phyloP scores from a whole-genome alignment of 495 filamentous ascomycete species.

The Penicillium simplicissimum region DNA sequence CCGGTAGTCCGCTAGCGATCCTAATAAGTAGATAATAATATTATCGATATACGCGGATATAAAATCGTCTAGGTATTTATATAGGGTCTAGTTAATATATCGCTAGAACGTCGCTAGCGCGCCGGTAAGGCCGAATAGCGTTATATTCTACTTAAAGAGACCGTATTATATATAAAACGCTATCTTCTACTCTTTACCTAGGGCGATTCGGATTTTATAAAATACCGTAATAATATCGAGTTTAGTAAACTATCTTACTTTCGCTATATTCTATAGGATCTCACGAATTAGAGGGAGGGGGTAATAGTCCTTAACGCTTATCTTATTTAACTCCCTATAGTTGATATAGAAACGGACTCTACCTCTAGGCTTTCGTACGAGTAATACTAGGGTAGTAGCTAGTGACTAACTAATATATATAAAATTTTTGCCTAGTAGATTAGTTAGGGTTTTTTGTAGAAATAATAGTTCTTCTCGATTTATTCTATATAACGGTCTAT shows the following conservation, averaged over 20 bases:
- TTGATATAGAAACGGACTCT: neutral
- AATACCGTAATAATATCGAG: neutral
- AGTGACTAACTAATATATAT: neutral
- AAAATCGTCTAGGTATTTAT: neutral
- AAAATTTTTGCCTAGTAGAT: neutral
- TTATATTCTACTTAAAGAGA: neutral
- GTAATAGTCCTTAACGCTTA: neutral
- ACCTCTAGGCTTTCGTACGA: neutral
- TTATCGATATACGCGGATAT: neutral
- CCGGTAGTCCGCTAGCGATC: no score
- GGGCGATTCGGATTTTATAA: neutral
- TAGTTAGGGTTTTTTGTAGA: neutral
- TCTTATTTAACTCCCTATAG: neutral
- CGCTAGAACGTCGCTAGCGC: neutral
- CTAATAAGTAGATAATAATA: conserved; percentile 6
- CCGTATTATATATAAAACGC: neutral
- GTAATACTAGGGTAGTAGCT: neutral
- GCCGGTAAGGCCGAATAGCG: neutral
- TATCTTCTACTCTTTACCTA: neutral
- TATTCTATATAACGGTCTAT: neutral
- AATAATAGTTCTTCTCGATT: conserved; percentile 1
- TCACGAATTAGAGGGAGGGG: neutral
- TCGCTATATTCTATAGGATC: neutral
- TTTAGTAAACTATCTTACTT: neutral
- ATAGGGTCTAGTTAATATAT: conserved; percentile 1